phyloP scores from a whole-genome alignment of 495 filamentous ascomycete species.

The Xylaria bambusicola region DNA sequence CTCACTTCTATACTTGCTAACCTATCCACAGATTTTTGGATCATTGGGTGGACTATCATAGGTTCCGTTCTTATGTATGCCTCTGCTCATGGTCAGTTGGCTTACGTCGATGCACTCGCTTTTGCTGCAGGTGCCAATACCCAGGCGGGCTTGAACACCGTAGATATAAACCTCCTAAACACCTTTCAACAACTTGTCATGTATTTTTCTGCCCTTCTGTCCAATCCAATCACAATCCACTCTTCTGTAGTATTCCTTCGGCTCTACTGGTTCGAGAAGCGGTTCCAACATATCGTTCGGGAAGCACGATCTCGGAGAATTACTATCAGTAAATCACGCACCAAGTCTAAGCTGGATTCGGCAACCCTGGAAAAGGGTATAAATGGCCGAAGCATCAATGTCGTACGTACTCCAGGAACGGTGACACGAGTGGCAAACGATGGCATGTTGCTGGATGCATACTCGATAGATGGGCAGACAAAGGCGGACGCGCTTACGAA shows the following conservation, averaged over 20 bases:
- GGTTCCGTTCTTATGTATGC: conserved; percentile 76
- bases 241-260: conserved; percentile 85
- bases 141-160: conserved; percentile 88
- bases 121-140: conserved; percentile 78
- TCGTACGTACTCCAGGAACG: conserved; percentile 59
- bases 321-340: conserved; percentile 53
- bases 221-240: conserved; percentile 91
- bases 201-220: conserved; percentile 69
- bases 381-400: conserved; percentile 68
- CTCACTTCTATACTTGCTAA: neutral
- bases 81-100: conserved; percentile 52
- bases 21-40: conserved; percentile 65
- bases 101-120: conserved; percentile 89
- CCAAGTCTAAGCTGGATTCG: conserved; percentile 58
- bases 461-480: conserved; percentile 22
- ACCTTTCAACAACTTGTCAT: conserved; percentile 77
- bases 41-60: conserved; percentile 67
- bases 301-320: conserved; percentile 45
- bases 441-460: conserved; percentile 42
- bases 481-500: conserved; percentile 26
- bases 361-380: conserved; percentile 67
- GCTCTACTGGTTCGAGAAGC: conserved; percentile 96
- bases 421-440: conserved; percentile 50
- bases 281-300: conserved; percentile 73
- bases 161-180: conserved; percentile 72